Conservation (phyloP, 306 rosid genomes). For the Prinsepia uniflora region DNA sequence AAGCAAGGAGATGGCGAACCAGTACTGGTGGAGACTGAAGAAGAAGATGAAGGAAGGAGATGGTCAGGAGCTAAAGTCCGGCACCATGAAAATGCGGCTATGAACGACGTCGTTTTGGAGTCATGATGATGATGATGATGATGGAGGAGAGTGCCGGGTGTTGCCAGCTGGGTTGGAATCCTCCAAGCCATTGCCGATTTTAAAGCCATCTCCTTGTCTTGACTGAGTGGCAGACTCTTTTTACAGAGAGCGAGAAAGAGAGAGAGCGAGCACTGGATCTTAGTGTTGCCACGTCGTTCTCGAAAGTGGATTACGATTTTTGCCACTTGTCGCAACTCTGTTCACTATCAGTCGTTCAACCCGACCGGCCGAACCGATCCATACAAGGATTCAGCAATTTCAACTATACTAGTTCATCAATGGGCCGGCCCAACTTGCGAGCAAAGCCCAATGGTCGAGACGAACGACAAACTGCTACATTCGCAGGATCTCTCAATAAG, state of each 20-base stretch:
- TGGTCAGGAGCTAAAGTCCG: constrained; percentile 35
- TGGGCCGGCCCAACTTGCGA: no score
- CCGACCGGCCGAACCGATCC: neutral
- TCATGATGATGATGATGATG: neutral
- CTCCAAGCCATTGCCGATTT: constrained; percentile 52
- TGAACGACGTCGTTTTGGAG: neutral
- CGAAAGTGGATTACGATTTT: constrained; percentile 28
- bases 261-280: constrained; percentile 21
- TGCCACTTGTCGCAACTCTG: constrained; percentile 30
- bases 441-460: no score
- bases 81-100: constrained; percentile 41
- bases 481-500: no score
- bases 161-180: constrained; percentile 43
- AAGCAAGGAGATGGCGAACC: neutral
- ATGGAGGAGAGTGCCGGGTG: constrained; percentile 29
- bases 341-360: neutral
- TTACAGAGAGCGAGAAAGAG: neutral
- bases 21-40: constrained; percentile 28
- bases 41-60: constrained; percentile 20
- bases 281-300: constrained; percentile 47
- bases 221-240: neutral
- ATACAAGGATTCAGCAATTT: no score
- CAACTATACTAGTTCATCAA: no score
- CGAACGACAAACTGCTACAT: no score
- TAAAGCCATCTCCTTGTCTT: neutral